Conservation (phyloP, 2,329 filamentous ascomycete genomes). For the Thermoascus crustaceus region DNA sequence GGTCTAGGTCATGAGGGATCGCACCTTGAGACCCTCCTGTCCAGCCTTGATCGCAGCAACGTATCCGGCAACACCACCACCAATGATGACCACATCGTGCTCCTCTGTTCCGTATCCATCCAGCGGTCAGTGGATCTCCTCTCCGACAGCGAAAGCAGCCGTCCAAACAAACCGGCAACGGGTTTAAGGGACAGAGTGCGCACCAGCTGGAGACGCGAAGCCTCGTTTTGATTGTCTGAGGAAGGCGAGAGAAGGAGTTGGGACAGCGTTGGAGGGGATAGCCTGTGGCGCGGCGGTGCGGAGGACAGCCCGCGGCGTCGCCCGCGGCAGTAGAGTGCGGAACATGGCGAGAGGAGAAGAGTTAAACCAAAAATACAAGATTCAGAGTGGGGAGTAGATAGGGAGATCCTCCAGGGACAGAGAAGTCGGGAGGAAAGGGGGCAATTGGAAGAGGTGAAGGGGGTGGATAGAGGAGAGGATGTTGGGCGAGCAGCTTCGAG, state of each 20-base stretch:
- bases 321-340: constrained; percentile 44
- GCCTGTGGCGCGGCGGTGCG: constrained; percentile 29
- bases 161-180: constrained; percentile 2
- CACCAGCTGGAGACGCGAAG: constrained; percentile 47
- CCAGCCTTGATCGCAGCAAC: constrained; percentile 98
- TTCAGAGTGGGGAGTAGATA: constrained; percentile 19
- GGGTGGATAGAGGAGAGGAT: constrained; percentile 9
- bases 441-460: constrained; percentile 10
- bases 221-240: constrained; percentile 47
- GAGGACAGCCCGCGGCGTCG: constrained; percentile 37
- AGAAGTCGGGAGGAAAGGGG: constrained; percentile 15
- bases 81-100: constrained; percentile 95
- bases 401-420: constrained; percentile 19
- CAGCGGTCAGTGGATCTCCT: constrained; percentile 15
- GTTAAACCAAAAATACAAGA: constrained; percentile 18
- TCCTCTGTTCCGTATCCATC: constrained; percentile 53
- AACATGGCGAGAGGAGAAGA: constrained; percentile 39
- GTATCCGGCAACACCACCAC: constrained; percentile 95
- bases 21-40: constrained; percentile 91
- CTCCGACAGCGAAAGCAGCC: not conserved
- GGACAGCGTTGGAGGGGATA: constrained; percentile 28
- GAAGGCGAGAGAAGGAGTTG: constrained; percentile 36
- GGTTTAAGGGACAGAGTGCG: constrained; percentile 8
- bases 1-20: constrained; percentile 10
- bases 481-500: constrained; percentile 16